A percentile compares a stretch with the other conserved stretches of the same genome.
Conservation (phyloP, 2,329 filamentous ascomycete species). For the Pyrenophora teres region DNA sequence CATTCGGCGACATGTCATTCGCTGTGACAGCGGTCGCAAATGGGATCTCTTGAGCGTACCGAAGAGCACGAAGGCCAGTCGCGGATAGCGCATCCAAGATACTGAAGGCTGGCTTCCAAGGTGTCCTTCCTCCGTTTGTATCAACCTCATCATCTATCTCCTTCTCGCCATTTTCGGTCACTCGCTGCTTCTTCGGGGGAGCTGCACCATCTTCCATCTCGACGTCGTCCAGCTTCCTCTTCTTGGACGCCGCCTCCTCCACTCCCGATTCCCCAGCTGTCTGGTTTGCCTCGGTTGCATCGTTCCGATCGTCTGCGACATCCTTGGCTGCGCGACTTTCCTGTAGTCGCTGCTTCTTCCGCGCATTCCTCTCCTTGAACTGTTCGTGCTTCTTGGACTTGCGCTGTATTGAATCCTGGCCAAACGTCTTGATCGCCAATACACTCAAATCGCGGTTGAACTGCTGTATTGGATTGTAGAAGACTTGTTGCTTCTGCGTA, state of each 20-base stretch:
- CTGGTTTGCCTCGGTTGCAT: background rate
- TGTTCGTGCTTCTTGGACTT: conserved; percentile 53
- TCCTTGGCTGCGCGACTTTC: conserved; percentile 13
- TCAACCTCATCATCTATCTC: conserved; percentile 7
- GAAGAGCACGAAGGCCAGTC: conserved; percentile 85
- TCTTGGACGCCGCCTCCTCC: conserved; percentile 23
- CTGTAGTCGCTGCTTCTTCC: conserved; percentile 27
- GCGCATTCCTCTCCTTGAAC: conserved; percentile 38
- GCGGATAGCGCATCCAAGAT: conserved; percentile 95
- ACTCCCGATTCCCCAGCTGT: background rate
- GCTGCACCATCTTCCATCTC: conserved; percentile 17
- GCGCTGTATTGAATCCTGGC: conserved; percentile 65
- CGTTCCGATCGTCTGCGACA: background rate
- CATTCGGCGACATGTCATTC: conserved; percentile 82
- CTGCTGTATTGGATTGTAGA: conserved; percentile 99
- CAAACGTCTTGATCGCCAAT: conserved; percentile 87
- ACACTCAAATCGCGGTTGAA: conserved; percentile 97
- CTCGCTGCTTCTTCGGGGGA: conserved; percentile 35
- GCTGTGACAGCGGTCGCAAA: conserved; percentile 81
- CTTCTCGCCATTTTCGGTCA: conserved; percentile 19
- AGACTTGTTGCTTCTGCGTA: conserved; percentile 72
- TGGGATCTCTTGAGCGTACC: conserved; percentile 90
- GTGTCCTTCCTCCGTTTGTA: conserved; percentile 1
- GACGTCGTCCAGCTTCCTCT: conserved; percentile 31
- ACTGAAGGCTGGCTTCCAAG: conserved; percentile 46